Base-by-base conservation (phyloP, 2,329 filamentous ascomycete species). In the Alternaria atra region DNA sequence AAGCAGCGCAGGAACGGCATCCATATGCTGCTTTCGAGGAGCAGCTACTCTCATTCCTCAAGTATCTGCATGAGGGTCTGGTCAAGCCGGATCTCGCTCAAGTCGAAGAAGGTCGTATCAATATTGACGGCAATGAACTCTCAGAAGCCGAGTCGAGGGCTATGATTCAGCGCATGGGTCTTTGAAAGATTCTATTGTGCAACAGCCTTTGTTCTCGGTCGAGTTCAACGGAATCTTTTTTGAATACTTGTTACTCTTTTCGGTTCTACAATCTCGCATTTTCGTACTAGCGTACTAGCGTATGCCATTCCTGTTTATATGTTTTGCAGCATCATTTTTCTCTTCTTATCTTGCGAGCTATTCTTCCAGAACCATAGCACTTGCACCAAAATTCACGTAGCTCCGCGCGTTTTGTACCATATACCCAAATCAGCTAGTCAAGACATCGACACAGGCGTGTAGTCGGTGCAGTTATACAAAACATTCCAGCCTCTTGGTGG, bases 1-100 rank as follows among this genome's bases (percentile, higher is more conserved):
- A 61, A 73, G 74, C 50, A 43, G 81, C 60, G 53, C 76, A 62
- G 50, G 58, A 34, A 35, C 79, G 13, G 48, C 72, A 72, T 77
- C 51, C 79, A 74, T 53, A 73, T 78, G 7, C 64, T 9, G 66
- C 71, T 4, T 82, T 85, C 35, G 81, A 83, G 44, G 60, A 68
- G 3, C 61, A 66, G 1, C 63, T 86, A 2, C 61, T 82, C 4
- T 71, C 73, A 0, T 84, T 83, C 58, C 64, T 87, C 6, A 64
- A 73, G 1, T 71, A 77, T 29, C 70, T 87, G 12, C 79, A 84
- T 59, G 69, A 76, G 2, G 75, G 73, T 6, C 71, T 84, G 17
- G 72, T 81, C 20, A 73, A 78, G 32, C 86, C 86, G 0, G 75
- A 86, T 20, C 77, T 87, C 1, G 68, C 81, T 1, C 85, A 87